phyloP scores from a whole-genome alignment of 371 early-diverging fungal genomes.

The Cokeromyces recurvatus region DNA sequence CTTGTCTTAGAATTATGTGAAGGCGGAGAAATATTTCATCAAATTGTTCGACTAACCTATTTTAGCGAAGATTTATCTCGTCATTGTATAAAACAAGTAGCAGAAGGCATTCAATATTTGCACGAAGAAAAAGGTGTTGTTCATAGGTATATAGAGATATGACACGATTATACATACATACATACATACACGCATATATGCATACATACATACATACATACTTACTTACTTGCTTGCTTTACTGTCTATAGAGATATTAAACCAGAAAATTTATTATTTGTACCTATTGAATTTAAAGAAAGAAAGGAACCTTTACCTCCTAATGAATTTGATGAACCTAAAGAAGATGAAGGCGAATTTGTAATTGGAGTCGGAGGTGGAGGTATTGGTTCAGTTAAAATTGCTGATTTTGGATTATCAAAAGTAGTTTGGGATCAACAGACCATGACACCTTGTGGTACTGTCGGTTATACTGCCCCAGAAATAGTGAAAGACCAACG shows the following conservation, averaged over 20 bases:
- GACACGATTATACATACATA: no score
- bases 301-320: constrained; percentile 42
- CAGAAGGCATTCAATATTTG: constrained; percentile 79
- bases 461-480: constrained; percentile 90
- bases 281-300: constrained; percentile 55
- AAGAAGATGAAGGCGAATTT: constrained; percentile 59
- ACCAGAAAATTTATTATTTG: constrained; percentile 91
- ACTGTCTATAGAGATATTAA: constrained; percentile 84
- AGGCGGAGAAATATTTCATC: constrained; percentile 67
- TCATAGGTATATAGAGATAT: constrained; percentile 70
- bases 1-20: constrained; percentile 34
- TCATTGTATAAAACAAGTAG: constrained; percentile 80
- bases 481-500: constrained; percentile 83
- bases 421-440: constrained; percentile 79
- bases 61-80: constrained; percentile 64
- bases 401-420: constrained; percentile 85
- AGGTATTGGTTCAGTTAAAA: constrained; percentile 74
- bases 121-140: constrained; percentile 69
- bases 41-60: constrained; percentile 53
- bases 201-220: no score
- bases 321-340: constrained; percentile 37
- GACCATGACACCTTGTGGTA: constrained; percentile 92
- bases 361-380: constrained; percentile 58
- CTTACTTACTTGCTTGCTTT: no score
- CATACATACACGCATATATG: no score